Evolutionary conservation across 345 rosid genomes (phyloP).

Genomic region (Dovyalis caffra): DNA sequence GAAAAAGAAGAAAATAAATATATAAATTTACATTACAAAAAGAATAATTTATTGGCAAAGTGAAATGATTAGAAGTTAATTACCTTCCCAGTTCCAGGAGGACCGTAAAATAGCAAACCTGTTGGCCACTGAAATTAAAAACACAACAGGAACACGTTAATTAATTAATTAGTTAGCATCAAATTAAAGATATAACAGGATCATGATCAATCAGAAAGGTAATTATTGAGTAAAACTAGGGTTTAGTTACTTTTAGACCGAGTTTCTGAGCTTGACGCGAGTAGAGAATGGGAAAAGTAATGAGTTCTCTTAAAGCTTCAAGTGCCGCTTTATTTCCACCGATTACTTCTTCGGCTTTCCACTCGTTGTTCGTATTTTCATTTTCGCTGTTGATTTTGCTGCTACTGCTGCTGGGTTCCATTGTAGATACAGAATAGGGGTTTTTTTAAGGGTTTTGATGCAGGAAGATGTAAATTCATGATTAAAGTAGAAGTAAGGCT

Average conservation of each 20-base stretch:
- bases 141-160: neutral
- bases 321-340: constrained; percentile 79
- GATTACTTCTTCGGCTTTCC: constrained; percentile 67
- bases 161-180: neutral
- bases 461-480: too few species aligned
- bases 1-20: neutral
- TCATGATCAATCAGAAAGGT: neutral
- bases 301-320: constrained; percentile 81
- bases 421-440: neutral
- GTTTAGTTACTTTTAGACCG: constrained; percentile 61
- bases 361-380: neutral
- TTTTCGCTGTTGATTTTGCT: neutral
- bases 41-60: neutral
- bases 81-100: constrained; percentile 98
- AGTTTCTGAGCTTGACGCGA: constrained; percentile 64
- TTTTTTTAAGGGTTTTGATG: neutral
- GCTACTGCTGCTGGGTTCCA: constrained; percentile 4
- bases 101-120: constrained; percentile 85
- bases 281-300: constrained; percentile 69
- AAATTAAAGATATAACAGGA: neutral
- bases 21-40: neutral
- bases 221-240: neutral
- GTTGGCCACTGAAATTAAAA: constrained; percentile 62
- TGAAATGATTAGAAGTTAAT: neutral
- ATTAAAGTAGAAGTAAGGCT: too few species aligned